Percentiles rank a stretch among this genome's conserved stretches.
Conservation (phyloP, 139 green algal species). For the Picocystis salinarum region DNA sequence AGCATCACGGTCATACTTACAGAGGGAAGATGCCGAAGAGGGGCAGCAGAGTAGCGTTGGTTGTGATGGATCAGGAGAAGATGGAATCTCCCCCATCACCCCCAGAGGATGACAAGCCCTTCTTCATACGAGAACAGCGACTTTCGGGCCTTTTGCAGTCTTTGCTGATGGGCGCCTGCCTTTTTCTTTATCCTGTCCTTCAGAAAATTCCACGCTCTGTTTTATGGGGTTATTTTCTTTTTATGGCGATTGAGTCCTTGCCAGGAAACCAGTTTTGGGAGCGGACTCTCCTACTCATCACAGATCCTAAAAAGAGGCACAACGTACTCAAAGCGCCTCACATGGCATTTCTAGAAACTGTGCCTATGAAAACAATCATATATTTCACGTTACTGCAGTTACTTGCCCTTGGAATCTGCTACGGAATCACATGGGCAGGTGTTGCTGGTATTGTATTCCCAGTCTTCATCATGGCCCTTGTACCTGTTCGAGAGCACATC, state of each 20-base stretch:
- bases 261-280: constrained; percentile 58
- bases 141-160: constrained; percentile 48
- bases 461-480: constrained; percentile 56
- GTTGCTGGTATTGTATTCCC: constrained; percentile 51
- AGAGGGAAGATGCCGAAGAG: not conserved
- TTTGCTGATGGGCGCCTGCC: constrained; percentile 37
- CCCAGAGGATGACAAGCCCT: constrained; percentile 8
- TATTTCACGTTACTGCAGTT: constrained; percentile 55
- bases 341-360: constrained; percentile 34
- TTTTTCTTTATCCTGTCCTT: constrained; percentile 33
- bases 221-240: constrained; percentile 75
- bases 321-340: constrained; percentile 4
- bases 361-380: constrained; percentile 29
- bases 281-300: constrained; percentile 40
- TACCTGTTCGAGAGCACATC: constrained; percentile 46
- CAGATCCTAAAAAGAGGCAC: constrained; percentile 24
- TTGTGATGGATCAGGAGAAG: constrained; percentile 5
- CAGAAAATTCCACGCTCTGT: constrained; percentile 34
- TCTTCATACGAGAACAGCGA: constrained; percentile 56
- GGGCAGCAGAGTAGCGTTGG: not conserved
- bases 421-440: constrained; percentile 34
- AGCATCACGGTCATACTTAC: constrained; percentile 28
- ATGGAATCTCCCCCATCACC: not conserved
- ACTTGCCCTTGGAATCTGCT: constrained; percentile 20
- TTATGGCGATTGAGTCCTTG: constrained; percentile 63